A percentile compares a stretch with the other conserved stretches of the same genome.
Evolutionary conservation across 2,329 filamentous ascomycete species (phyloP).

Genomic region (Penicillium verrucosum): DNA sequence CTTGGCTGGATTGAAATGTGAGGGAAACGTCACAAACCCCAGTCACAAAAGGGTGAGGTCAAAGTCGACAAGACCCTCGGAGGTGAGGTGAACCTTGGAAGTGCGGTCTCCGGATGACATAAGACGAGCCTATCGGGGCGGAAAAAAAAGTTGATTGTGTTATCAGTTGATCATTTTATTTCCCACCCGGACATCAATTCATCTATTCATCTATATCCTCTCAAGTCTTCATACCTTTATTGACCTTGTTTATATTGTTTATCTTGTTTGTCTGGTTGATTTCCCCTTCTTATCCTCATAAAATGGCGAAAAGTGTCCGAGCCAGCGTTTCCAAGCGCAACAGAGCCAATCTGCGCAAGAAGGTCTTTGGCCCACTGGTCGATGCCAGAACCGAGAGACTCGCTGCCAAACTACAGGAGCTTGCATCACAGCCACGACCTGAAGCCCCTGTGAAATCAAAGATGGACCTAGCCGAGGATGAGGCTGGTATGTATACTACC

Average conservation of each 20-base stretch:
- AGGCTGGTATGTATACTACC: slow-evolving; percentile 24
- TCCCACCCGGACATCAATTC: neutral
- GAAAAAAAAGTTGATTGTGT: slow-evolving; percentile 12
- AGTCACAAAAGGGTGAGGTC: neutral
- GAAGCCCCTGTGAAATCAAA: slow-evolving; percentile 47
- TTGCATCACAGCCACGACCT: slow-evolving; percentile 73
- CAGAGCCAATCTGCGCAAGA: slow-evolving; percentile 72
- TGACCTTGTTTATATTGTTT: neutral
- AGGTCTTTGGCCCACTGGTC: slow-evolving; percentile 81
- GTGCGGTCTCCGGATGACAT: slow-evolving; percentile 32
- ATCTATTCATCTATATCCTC: neutral
- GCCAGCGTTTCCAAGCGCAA: slow-evolving; percentile 79
- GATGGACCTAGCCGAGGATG: slow-evolving; percentile 24
- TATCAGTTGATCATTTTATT: slow-evolving; percentile 2
- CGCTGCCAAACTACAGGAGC: slow-evolving; percentile 77
- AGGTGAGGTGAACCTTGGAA: slow-evolving; percentile 7
- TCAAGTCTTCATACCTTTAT: neutral
- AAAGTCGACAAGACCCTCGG: neutral
- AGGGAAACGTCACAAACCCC: slow-evolving; percentile 2
- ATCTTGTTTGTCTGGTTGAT: no score
- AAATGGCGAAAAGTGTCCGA: slow-evolving; percentile 84
- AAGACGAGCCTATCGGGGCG: slow-evolving; percentile 22
- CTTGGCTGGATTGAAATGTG: slow-evolving; percentile 11
- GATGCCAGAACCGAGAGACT: slow-evolving; percentile 76
- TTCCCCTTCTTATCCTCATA: slow-evolving; percentile 23